Evolutionary conservation across 2,329 filamentous ascomycete genomes (phyloP), one percentile per base, ranked within the genome.

Genomic region (Exophiala alcalophila): DNA sequence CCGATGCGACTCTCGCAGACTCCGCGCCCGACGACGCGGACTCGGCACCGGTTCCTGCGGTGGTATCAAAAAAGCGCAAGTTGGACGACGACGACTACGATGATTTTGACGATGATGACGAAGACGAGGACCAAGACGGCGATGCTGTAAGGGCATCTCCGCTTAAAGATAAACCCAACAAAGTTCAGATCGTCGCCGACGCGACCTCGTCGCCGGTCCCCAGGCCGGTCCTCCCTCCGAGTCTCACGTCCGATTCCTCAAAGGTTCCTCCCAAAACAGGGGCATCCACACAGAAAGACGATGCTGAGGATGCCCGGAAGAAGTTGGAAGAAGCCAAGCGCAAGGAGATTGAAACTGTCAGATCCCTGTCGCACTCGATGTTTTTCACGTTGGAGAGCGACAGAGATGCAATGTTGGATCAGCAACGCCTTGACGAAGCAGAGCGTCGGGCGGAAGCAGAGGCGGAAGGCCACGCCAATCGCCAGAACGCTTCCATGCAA

Each of bases 301-400:
- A 81, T 16, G 81, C 83, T 5, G 89, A 95, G 61, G 86, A 95
- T 71, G 86, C 88, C 64, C 86, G 92, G 60, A 94, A 94, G 67
- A 87, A 90, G 65, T 69, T 97, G 52, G 90, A 97, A 65, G 86
- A 94, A 61, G 87, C 88, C 55, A 92, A 92, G 62, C 90, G 84
- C 63, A 87, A 86, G 20, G 90, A 86, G 33, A 91, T 95, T 60
- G 88, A 94, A 60, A 84, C 86, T 36, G 92, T 88, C 29, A 89
- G 89, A 67, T 80, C 81, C 58, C 92, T 85, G 66, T 97, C 96
- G 65, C 84, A 95, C 61, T 94, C 88, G 7, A 77, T 95, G 53
- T 94, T 97, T 65, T 91, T 95, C 65, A 96, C 92, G 1, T 74
- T 97, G 21, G 92, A 98, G 65, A 92, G 91, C 62, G 92, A 98